phyloP scores from a whole-genome alignment of 805 yeast genomes.

The Zygotorulaspora chibaensis region DNA sequence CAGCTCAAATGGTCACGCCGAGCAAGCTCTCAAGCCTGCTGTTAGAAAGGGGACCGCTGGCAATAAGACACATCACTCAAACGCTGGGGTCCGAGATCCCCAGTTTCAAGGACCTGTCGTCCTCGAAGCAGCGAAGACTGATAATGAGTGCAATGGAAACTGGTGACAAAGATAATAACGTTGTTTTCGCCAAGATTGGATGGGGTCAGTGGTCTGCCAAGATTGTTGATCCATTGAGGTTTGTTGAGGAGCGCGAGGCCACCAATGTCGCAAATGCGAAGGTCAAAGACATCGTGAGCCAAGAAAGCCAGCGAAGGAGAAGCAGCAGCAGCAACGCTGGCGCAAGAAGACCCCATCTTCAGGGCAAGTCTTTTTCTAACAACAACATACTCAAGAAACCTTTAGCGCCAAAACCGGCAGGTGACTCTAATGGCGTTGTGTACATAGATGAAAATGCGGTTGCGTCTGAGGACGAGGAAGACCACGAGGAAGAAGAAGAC shows the following conservation, averaged over 20 bases:
- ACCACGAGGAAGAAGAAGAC: slow-evolving; percentile 36
- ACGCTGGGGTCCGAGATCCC: slow-evolving; percentile 71
- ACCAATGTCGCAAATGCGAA: slow-evolving; percentile 39
- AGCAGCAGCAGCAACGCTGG: slow-evolving; percentile 23
- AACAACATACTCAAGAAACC: slow-evolving; percentile 1
- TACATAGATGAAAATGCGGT: slow-evolving; percentile 41
- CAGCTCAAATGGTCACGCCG: slow-evolving; percentile 81
- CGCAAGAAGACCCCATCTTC: slow-evolving; percentile 3
- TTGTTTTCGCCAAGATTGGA: slow-evolving; percentile 86
- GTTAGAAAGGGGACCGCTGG: slow-evolving; percentile 75
- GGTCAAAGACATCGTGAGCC: slow-evolving; percentile 41
- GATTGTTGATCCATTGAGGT: slow-evolving; percentile 38
- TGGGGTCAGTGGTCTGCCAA: slow-evolving; percentile 96
- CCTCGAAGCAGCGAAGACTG: slow-evolving; percentile 84
- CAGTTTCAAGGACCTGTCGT: slow-evolving; percentile 72
- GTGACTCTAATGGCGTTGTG: slow-evolving; percentile 21
- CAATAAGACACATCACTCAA: slow-evolving; percentile 83
- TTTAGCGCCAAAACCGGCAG: slow-evolving; percentile 1
- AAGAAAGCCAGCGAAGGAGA: slow-evolving; percentile 29
- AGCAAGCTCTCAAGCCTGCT: slow-evolving; percentile 66
- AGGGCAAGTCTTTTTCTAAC: background rate
- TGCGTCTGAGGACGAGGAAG: slow-evolving; percentile 33
- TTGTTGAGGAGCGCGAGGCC: slow-evolving; percentile 40
- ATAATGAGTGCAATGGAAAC: slow-evolving; percentile 86
- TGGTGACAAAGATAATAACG: slow-evolving; percentile 49